Base-by-base conservation (phyloP, 1,139 yeast genomes). In the Yamadazyma spencermartinsiae region DNA sequence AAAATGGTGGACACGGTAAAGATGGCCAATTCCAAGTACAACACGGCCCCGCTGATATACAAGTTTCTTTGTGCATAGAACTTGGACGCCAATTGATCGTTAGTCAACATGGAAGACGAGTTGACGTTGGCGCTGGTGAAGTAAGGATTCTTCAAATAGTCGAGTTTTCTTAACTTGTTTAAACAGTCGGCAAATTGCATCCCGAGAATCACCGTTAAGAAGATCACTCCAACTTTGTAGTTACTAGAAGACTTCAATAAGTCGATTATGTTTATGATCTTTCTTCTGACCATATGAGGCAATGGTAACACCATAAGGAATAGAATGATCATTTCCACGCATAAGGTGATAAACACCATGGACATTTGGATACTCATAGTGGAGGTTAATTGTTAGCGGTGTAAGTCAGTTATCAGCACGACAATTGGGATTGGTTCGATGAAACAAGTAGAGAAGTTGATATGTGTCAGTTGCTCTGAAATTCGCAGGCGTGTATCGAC, bases 41-140 rank as follows among this genome's bases (percentile, higher is more conserved):
- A 58, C 3, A 82, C 81, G 6, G 86, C 86, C 3, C 89, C 90
- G 13, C 83, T 74, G 43, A 84, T 72, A 57, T 84, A 83, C 47
- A 82, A 65, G 51, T 84, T 84, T 53, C 92, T 71, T 56, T 84
- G 89, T 33, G 83, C 74, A 51, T 81, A 82, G 48, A 85, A 82
- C 49, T 80, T 78, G 39, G 71, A 59, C n/a, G 76, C 76, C 54
- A 70, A 60, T 54, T 65, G 72, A 23, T 72, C 76, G 39, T 62
- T 58, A 38, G 57, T 58, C 50, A 66, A 55, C 41, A 48, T 46
- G 10, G 44, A 37, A 18, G 44, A 43, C 19, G 40, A 34, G 33
- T 35, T 35, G 10, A 26, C 14, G 13, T 31, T 38, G 15, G 45
- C 31, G 5, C 34, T 31, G 18, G 58, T 52, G 34, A 49, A 63